Evolutionary conservation across 192 early-diverging fungal species (phyloP).

Genomic region (Diversispora epigaea): DNA sequence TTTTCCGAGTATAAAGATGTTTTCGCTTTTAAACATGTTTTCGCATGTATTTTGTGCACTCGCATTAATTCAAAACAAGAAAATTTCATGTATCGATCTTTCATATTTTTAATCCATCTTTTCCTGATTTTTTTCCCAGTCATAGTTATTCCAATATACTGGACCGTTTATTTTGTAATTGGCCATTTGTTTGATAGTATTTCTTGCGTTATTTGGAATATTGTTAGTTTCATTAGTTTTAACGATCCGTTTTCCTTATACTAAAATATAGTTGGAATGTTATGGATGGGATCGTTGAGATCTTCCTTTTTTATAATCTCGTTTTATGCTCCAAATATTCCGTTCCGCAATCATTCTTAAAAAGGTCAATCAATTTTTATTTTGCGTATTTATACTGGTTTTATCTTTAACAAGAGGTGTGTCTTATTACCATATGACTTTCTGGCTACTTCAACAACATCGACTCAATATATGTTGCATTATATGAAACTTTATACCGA

Average conservation of each 20-base stretch:
- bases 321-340: slow-evolving; percentile 15
- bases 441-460: slow-evolving; percentile 13
- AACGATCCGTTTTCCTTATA: too few relatives aligned
- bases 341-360: slow-evolving; percentile 11
- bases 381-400: not conserved
- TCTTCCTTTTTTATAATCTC: not conserved
- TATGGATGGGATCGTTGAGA: too few relatives aligned
- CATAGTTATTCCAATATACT: slow-evolving; percentile 11
- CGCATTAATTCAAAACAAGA: not conserved
- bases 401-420: slow-evolving; percentile 15
- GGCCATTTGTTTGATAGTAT: not conserved
- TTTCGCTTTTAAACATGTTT: slow-evolving; percentile 24
- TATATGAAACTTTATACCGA: too few relatives aligned
- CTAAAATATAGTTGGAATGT: too few relatives aligned
- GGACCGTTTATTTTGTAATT: not conserved
- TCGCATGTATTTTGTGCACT: slow-evolving; percentile 13
- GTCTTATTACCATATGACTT: not conserved
- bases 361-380: not conserved
- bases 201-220: not conserved
- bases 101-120: not conserved
- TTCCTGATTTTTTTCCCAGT: slow-evolving; percentile 8
- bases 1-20: slow-evolving; percentile 12
- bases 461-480: slow-evolving; percentile 7
- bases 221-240: too few relatives aligned
- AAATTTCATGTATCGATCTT: not conserved